phyloP scores from a whole-genome alignment of 1,284 basidiomycete species.

The Ceratobasidium sp. region DNA sequence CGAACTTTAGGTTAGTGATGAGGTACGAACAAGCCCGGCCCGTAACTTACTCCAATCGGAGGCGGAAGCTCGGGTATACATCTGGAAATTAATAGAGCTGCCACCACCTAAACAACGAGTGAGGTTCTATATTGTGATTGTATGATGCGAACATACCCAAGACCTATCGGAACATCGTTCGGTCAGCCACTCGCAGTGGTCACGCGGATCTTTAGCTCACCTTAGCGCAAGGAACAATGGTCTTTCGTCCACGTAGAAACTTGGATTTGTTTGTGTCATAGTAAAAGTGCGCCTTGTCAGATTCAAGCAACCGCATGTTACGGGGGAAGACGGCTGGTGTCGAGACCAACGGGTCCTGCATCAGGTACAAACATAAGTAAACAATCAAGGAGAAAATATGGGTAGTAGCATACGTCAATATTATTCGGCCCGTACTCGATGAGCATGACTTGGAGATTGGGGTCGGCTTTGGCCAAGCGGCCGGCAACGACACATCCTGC shows the following conservation, averaged over 20 bases:
- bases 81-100: conserved; percentile 54
- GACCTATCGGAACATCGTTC: conserved; percentile 56
- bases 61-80: conserved; percentile 64
- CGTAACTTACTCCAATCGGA: conserved; percentile 70
- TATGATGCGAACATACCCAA: conserved; percentile 59
- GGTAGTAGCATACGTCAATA: conserved; percentile 60
- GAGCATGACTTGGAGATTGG: conserved; percentile 76
- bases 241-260: conserved; percentile 68
- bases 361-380: not conserved
- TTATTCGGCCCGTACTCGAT: conserved; percentile 80
- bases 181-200: too few species aligned
- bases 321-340: conserved; percentile 33
- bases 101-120: conserved; percentile 45
- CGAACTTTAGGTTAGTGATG: not conserved
- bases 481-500: conserved; percentile 76
- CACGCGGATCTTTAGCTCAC: not conserved
- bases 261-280: conserved; percentile 66
- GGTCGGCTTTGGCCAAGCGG: conserved; percentile 74
- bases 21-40: not conserved
- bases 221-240: conserved; percentile 70
- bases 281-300: conserved; percentile 79
- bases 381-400: not conserved
- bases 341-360: conserved; percentile 33
- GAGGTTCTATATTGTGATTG: not conserved
- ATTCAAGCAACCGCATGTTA: conserved; percentile 42